Base-by-base conservation (phyloP, 768 basidiomycete genomes). In the Macrolepiota albuminosa region DNA sequence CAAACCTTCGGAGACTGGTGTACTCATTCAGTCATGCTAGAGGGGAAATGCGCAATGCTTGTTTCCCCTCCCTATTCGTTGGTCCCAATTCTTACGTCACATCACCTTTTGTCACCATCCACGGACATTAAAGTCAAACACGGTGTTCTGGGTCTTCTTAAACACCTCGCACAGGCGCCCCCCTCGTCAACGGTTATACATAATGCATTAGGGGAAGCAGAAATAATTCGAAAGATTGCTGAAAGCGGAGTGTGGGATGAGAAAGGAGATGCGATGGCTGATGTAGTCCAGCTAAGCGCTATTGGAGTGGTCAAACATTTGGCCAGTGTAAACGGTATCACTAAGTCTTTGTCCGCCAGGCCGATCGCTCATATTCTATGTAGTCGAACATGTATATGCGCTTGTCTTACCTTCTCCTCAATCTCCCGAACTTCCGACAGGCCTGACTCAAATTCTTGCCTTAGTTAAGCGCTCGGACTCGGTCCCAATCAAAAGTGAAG, bases 301-400 rank as follows among this genome's bases (percentile, higher is more conserved):
- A 89, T 98, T 54, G 93, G 93, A 1, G 81, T 93, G 8, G 83
- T 88, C 18, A 99, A 98, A 72, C 92, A 96, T 69, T 79, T 98
- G 57, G 94, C 91, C 68, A 86, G 82, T 63, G 82, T 82, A 40
- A 87, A 84, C 68, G 77, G 93, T 95, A 69, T 66, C 85, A 66
- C 42, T 42, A 36, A 56, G 29, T 46, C 47, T 33, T 36, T 51
- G 47, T 47, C 14, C 2, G 49, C 14, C 46, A 36, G 11, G 26
- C 37, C 56, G 4, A 21, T 37, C 26, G 29, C 50, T 58, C n/a
- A 59, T 48, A 36, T 29, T 60, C 34, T 55, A 16, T 31, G 39
- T 61, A 79, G 76, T 81, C 39, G 75, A 79, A 57, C 78, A 80
- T 65, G 77, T 78, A 5, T 76, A 79, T 60, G 73, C 73, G 9